Evolutionary conservation across 1,139 yeast genomes (phyloP), one percentile per base, ranked within the genome.

Genomic region (Blastobotrys elegans): DNA sequence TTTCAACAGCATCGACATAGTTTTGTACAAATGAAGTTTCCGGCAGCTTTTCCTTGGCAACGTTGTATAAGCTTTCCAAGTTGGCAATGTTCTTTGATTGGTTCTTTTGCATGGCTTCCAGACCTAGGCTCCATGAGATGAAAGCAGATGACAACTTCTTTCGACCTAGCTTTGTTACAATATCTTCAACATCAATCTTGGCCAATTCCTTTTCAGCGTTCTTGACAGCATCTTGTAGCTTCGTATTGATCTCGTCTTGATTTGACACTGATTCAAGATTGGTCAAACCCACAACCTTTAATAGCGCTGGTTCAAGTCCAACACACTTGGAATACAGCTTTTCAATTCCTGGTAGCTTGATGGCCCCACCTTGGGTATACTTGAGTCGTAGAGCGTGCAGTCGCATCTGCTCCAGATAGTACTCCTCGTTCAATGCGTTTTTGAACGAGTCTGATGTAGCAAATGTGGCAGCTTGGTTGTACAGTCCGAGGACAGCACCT

Each of bases 361-460:
- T 29, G 1, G 21, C 36, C 2, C 44, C 35, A n/a, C 29, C 36
- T 21, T 30, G 18, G 5, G 43, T 26, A 11, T 17, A 18, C 26
- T 42, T 46, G 18, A 43, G 33, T 34, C 50, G 41, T 3, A 52
- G 30, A 1, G 49, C 49, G 18, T 47, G 44, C 37, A 52, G 42
- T 31, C 55, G 46, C 33, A 50, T 38, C 46, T 46, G 51, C 31
- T 52, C 55, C 46, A 43, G 48, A 40, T 37, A 21, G 14, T 40
- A 45, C 20, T 22, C 40, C 14, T 26, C 32, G 17, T 36, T 29
- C 16, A 33, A 17, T 5, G 31, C 22, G n/a, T 17, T 22, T 20
- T 30, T 18, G 17, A 47, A 18, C 10, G 31, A 16, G n/a, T 34
- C 24, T 5, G 50, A 43, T 11, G 31, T 13, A 11, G 48, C 32